Conservation (phyloP, 805 yeast genomes). For the Wickerhamomyces subpelliculosus region DNA sequence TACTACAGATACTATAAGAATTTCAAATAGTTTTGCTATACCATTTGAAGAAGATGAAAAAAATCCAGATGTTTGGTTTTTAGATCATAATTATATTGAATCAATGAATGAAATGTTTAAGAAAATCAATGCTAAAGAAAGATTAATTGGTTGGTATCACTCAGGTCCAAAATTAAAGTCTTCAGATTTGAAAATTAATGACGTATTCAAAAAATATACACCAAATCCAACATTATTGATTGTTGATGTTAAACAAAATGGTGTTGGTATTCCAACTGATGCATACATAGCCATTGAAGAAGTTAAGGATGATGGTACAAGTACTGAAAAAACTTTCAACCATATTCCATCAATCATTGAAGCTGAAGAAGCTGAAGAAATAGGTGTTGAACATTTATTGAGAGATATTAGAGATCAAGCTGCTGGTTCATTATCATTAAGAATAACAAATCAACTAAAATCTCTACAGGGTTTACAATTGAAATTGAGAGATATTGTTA, state of each 20-base stretch:
- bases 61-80: conserved; percentile 89
- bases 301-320: conserved; percentile 91
- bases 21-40: conserved; percentile 90
- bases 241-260: conserved; percentile 80
- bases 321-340: conserved; percentile 85
- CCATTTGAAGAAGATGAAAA: conserved; percentile 97
- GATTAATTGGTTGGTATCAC: conserved; percentile 98
- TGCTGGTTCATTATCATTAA: conserved; percentile 83
- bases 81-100: conserved; percentile 94
- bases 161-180: conserved; percentile 90
- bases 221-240: conserved; percentile 77
- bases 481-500: conserved; percentile 70
- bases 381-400: conserved; percentile 93
- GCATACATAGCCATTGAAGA: conserved; percentile 93
- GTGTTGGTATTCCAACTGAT: conserved; percentile 90
- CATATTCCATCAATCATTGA: conserved; percentile 89
- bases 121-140: conserved; percentile 95
- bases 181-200: conserved; percentile 87
- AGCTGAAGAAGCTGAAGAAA: conserved; percentile 99
- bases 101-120: conserved; percentile 97
- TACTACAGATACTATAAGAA: conserved; percentile 49
- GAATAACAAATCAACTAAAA: conserved; percentile 82
- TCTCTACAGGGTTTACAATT: conserved; percentile 81
- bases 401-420: conserved; percentile 96
- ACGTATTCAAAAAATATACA: conserved; percentile 77